Conservation (phyloP, 495 filamentous ascomycete species). For the Sabuloglossum arenarium region DNA sequence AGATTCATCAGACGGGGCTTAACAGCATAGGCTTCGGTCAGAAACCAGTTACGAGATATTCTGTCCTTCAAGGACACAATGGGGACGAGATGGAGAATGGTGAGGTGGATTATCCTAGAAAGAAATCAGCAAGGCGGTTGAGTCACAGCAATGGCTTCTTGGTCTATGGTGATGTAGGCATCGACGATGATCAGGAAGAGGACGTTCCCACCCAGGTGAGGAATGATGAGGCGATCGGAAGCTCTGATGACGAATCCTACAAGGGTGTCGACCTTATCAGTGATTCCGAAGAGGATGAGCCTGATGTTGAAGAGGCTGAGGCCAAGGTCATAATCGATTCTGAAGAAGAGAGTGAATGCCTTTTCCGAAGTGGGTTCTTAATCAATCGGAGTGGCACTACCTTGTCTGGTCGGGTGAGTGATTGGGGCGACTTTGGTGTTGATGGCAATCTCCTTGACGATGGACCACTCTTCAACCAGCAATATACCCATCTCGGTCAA, state of each 20-base stretch:
- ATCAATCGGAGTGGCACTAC: slow-evolving; percentile 14
- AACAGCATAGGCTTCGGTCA: slow-evolving; percentile 11
- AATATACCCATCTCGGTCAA: slow-evolving; percentile 6
- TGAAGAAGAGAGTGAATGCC: slow-evolving; percentile 22
- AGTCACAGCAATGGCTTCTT: neutral
- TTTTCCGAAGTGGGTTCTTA: slow-evolving; percentile 5
- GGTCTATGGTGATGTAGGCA: slow-evolving; percentile 17
- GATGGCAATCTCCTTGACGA: slow-evolving; percentile 26
- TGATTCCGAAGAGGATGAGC: slow-evolving; percentile 57
- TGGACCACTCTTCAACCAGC: slow-evolving; percentile 30
- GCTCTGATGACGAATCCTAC: slow-evolving; percentile 45
- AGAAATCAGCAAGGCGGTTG: neutral
- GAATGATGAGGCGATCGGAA: slow-evolving; percentile 14
- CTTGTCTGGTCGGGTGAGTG: slow-evolving; percentile 22
- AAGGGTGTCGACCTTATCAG: slow-evolving; percentile 57
- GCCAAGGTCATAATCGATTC: slow-evolving; percentile 48
- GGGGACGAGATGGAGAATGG: slow-evolving; percentile 7
- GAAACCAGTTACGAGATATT: neutral
- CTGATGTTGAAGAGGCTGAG: slow-evolving; percentile 49
- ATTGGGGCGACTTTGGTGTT: slow-evolving; percentile 39
- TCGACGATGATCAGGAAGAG: slow-evolving; percentile 14
- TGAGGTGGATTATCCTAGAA: neutral
- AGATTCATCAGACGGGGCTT: slow-evolving; percentile 24
- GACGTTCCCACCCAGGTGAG: slow-evolving; percentile 17
- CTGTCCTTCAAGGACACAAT: slow-evolving; percentile 3